Conservation (phyloP, 495 filamentous ascomycete species). For the Penicillium maclennaniae region DNA sequence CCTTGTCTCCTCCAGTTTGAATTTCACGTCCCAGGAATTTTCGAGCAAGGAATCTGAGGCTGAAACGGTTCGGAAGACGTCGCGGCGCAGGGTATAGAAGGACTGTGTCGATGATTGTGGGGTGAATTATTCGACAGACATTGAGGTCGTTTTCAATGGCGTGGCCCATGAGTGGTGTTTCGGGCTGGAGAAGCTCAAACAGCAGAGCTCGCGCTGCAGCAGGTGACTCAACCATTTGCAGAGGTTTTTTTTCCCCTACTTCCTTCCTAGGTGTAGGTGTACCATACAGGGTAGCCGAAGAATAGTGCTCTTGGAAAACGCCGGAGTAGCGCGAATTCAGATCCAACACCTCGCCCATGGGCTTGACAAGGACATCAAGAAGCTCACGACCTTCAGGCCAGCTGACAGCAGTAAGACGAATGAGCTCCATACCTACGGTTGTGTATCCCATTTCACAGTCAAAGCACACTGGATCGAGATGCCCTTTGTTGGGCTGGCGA, state of each 20-base stretch:
- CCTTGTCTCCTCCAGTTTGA: conserved; percentile 64
- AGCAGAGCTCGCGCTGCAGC: conserved; percentile 67
- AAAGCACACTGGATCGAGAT: conserved; percentile 61
- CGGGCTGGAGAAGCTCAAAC: conserved; percentile 62
- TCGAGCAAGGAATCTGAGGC: conserved; percentile 65
- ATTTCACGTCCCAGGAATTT: conserved; percentile 67
- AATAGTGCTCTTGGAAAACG: conserved; percentile 69
- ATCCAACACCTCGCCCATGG: conserved; percentile 79
- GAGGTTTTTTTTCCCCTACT: conserved; percentile 21
- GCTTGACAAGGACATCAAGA: conserved; percentile 81
- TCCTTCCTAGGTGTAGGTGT: conserved; percentile 10
- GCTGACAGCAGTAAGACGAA: conserved; percentile 79
- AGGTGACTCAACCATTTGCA: conserved; percentile 71
- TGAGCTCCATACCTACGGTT: conserved; percentile 75
- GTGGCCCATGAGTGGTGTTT: conserved; percentile 85
- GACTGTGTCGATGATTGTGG: conserved; percentile 78
- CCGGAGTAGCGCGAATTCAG: conserved; percentile 89
- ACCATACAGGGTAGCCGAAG: conserved; percentile 60
- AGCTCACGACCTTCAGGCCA: conserved; percentile 76
- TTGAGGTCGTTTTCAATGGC: conserved; percentile 95
- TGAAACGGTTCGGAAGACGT: conserved; percentile 64
- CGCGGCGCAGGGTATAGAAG: conserved; percentile 76
- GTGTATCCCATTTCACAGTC: conserved; percentile 99
- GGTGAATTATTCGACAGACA: conserved; percentile 75
- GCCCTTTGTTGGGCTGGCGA: conserved; percentile 41